Evolutionary conservation across 495 filamentous ascomycete species (phyloP), one percentile per base, ranked within the genome.

Genomic region (Xylaria longipes): DNA sequence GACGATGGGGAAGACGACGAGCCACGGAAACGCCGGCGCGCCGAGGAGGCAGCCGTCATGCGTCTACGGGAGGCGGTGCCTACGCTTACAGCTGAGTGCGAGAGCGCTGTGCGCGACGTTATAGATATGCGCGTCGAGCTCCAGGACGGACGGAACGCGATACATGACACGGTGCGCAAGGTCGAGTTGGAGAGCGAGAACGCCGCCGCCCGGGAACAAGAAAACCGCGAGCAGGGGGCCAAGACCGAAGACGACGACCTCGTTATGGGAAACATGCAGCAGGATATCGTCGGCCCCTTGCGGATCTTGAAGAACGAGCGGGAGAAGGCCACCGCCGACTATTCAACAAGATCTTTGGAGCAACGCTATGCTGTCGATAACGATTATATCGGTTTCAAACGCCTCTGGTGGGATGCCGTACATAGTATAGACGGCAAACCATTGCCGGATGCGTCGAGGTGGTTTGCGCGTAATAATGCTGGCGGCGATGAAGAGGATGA

Each of bases 301-400:
- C 74, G 77, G 17, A 43, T 85, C 41, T 72, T 87, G 25, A 72
- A 81, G 68, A 58, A 77, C 20, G 80, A 80, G 14, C 79, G 76
- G 58, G 73, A 80, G 64, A 70, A 77, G 48, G 81, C 83, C 63
- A 66, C 71, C 1, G 73, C 64, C 7, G 77, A 84, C 56, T 88
- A 87, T 57, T 75, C 64, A 1, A 70, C 75, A 0, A 79, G 83
- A 74, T 83, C 64, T 48, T 72, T 83, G 68, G 75, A 82, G 50
- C 72, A 85, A 74, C 82, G 80, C n/a, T 97, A 97, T 81, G 88
- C 89, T n/a, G 74, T 84, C 11, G 86, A 96, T 80, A 94, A 95
- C 80, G 84, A 89, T 71, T 97, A 97, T 84, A 84, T 91, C 67
- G 84, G 86, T 35, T 97, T 97, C 87, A 91, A 92, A 77, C 86